Conservation (phyloP, 805 yeast species). For the Zygoascus ofunaensis region DNA sequence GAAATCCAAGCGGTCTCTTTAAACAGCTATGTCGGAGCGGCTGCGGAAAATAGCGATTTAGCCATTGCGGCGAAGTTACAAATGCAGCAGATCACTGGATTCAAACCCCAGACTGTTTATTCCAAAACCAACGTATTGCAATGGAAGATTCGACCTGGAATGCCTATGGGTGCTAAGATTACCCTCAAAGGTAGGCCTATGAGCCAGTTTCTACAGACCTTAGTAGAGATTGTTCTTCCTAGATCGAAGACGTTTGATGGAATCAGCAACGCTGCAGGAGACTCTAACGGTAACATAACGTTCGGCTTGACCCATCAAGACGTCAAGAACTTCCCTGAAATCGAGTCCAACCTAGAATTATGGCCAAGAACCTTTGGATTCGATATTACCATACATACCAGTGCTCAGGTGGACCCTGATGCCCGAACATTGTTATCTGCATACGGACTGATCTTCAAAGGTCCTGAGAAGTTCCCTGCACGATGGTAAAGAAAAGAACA, state of each 20-base stretch:
- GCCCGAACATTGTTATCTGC: conserved; percentile 81
- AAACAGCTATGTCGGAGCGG: conserved; percentile 62
- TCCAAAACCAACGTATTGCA: conserved; percentile 72
- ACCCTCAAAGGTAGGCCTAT: conserved; percentile 70
- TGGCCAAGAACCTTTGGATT: conserved; percentile 85
- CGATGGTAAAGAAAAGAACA: conserved; percentile 12
- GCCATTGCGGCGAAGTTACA: conserved; percentile 71
- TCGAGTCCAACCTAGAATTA: conserved; percentile 79
- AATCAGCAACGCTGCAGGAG: conserved; percentile 68
- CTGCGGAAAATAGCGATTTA: conserved; percentile 54
- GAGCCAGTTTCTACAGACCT: conserved; percentile 74
- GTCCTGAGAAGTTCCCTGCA: conserved; percentile 35
- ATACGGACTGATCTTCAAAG: conserved; percentile 69
- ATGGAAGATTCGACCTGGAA: conserved; percentile 83
- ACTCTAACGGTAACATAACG: conserved; percentile 72
- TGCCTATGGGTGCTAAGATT: conserved; percentile 84
- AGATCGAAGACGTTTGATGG: conserved; percentile 84
- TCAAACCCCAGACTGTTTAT: conserved; percentile 62
- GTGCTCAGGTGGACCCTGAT: conserved; percentile 82
- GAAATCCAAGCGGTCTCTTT: conserved; percentile 55
- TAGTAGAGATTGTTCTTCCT: conserved; percentile 89
- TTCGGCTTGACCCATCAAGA: conserved; percentile 76
- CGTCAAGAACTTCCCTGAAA: conserved; percentile 81
- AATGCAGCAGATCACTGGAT: conserved; percentile 90
- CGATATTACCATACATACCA: conserved; percentile 74